Evolutionary conservation across 805 yeast species (phyloP).

Genomic region (Hemisphaericaspora nanyangensis): DNA sequence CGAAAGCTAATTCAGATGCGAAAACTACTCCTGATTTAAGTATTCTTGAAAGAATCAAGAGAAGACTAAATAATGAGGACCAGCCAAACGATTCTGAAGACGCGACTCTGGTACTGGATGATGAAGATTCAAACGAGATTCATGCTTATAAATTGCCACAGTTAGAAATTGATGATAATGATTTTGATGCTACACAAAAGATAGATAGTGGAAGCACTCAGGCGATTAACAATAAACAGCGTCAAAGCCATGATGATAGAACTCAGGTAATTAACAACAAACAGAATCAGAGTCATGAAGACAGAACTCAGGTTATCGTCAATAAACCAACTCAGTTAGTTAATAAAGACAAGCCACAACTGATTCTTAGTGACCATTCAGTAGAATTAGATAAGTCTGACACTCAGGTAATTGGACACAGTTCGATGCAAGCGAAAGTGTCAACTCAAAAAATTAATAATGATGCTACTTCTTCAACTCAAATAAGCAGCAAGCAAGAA

Average conservation of each 20-base stretch:
- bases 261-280: conserved; percentile 4
- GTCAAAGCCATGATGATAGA: neutral
- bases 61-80: conserved; percentile 17
- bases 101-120: neutral
- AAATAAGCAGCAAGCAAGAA: neutral
- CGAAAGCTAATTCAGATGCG: conserved; percentile 16
- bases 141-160: conserved; percentile 28
- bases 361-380: too few species aligned
- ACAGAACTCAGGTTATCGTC: conserved; percentile 2
- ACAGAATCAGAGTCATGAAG: too few species aligned
- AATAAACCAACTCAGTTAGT: neutral
- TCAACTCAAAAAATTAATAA: conserved; percentile 4
- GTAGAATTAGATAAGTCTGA: neutral
- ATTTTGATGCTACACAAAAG: conserved; percentile 1
- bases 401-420: neutral
- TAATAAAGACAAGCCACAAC: neutral
- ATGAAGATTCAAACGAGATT: neutral
- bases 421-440: neutral
- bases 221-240: neutral
- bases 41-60: conserved; percentile 23
- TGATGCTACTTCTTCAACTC: neutral
- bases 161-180: conserved; percentile 18
- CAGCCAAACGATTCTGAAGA: conserved; percentile 3
- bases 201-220: neutral
- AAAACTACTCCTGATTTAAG: conserved; percentile 10